These are phyloP conservation scores for Capsicum baccatum DNA, from an alignment of 257 asterid species.

Conservation along the genomic window DNA sequence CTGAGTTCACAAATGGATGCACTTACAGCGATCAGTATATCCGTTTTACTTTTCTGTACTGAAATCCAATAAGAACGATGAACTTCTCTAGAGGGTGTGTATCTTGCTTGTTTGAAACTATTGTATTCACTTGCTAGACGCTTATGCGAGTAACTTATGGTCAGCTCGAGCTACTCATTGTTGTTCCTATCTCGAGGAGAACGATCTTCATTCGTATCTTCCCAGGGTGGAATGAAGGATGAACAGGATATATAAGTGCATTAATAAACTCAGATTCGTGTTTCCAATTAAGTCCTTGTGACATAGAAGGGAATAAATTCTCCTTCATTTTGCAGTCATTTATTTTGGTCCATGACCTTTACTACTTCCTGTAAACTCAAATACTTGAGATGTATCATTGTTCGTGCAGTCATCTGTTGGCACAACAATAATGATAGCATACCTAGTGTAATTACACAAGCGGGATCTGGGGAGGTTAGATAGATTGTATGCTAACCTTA, in stretches of 20 bases:
- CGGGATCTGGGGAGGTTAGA: too few species aligned
- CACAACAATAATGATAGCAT: too few species aligned
- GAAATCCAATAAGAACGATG: conserved; percentile 13
- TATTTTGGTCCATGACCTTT: not conserved
- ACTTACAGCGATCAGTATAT: not conserved
- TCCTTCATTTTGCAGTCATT: not conserved
- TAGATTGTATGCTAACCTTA: too few species aligned
- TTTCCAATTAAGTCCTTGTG: not conserved
- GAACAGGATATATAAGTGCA: not conserved
- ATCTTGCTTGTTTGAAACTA: not conserved
- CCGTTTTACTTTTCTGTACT: not conserved
- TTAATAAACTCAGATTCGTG: not conserved
- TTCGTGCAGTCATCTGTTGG: too few species aligned
- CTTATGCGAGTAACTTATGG: not conserved
- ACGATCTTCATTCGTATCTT: not conserved
- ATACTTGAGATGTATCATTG: not conserved
- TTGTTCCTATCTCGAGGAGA: not conserved
- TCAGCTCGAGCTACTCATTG: not conserved
- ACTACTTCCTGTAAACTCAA: not conserved
- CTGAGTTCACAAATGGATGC: conserved; percentile 9
- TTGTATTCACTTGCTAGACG: not conserved
- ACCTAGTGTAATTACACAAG: too few species aligned
- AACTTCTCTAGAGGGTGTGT: not conserved
- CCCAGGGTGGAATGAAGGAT: not conserved
- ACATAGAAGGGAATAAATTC: not conserved